Conservation (phyloP, 2,329 filamentous ascomycete species). For the Xylogone sp. region DNA sequence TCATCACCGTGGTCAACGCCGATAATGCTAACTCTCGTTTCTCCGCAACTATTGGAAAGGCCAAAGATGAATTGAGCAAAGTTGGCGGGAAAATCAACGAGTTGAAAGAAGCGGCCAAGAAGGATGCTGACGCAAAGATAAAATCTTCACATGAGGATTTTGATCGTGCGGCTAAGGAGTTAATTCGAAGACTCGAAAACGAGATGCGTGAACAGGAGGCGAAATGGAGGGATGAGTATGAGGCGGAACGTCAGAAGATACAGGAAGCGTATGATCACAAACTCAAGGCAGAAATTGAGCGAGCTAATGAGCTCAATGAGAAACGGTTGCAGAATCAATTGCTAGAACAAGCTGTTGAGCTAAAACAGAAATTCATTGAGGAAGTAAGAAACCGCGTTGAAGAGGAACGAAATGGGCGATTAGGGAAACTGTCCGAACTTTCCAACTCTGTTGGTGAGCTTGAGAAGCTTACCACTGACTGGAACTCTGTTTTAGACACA, state of each 20-base stretch:
- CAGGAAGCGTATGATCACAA: conserved; percentile 75
- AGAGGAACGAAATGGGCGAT: conserved; percentile 78
- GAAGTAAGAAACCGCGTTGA: conserved; percentile 82
- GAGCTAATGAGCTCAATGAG: conserved; percentile 76
- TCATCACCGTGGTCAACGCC: conserved; percentile 89
- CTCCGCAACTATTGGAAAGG: conserved; percentile 73
- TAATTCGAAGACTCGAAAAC: conserved; percentile 83
- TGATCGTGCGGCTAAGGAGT: conserved; percentile 78
- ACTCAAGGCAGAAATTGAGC: conserved; percentile 73
- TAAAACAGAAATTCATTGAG: conserved; percentile 80
- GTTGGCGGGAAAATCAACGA: conserved; percentile 75
- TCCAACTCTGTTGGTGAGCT: conserved; percentile 75
- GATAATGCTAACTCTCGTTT: conserved; percentile 78
- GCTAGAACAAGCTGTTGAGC: conserved; percentile 81
- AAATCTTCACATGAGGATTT: conserved; percentile 65
- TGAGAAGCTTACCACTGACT: conserved; percentile 81
- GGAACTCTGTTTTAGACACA: conserved; percentile 85
- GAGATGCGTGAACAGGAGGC: conserved; percentile 78
- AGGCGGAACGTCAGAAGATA: conserved; percentile 77
- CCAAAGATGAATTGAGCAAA: conserved; percentile 76
- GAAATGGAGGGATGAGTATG: conserved; percentile 84
- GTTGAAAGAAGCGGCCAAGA: conserved; percentile 68
- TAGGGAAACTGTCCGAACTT: conserved; percentile 81
- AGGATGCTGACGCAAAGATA: conserved; percentile 67
- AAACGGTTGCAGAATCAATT: conserved; percentile 81